These are phyloP conservation scores for Euptelea pleiosperma DNA, from an alignment of 164 flowering plant genomes.

Conservation along the genomic window DNA sequence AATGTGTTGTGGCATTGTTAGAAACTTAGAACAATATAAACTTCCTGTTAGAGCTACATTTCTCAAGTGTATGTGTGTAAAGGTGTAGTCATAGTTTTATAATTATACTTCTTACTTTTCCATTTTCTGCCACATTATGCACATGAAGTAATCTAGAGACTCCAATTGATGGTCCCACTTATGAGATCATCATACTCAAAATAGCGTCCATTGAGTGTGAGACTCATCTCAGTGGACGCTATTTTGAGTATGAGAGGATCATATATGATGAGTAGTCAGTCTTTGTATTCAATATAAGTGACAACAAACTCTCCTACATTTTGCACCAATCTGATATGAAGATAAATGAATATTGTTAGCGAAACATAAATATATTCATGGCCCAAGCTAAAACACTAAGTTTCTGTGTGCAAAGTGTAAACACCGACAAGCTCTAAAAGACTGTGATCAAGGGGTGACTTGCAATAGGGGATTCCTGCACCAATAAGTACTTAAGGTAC, in stretches of 20 bases:
- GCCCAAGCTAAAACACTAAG: neutral
- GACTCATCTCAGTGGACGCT: too few species aligned
- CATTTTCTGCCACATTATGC: too few species aligned
- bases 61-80: neutral
- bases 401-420: neutral
- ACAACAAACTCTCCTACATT: slow-evolving; percentile 98
- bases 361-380: slow-evolving; percentile 3
- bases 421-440: slow-evolving; percentile 1
- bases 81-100: too few species aligned
- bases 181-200: too few species aligned
- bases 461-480: slow-evolving; percentile 88
- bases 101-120: too few species aligned
- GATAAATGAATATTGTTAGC: slow-evolving; percentile 22
- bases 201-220: too few species aligned
- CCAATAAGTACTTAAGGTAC: slow-evolving; percentile 69
- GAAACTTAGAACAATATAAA: neutral
- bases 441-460: slow-evolving; percentile 46
- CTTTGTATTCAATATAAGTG: too few species aligned
- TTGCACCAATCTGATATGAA: slow-evolving; percentile 78
- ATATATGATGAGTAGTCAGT: too few species aligned
- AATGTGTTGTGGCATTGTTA: neutral
- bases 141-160: too few species aligned
- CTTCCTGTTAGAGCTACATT: neutral
- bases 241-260: too few species aligned
- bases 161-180: too few species aligned